Percentiles rank a stretch among this genome's conserved stretches.
These are phyloP conservation scores for Mucor sp. DNA, from an alignment of 371 early-diverging fungal genomes.

Conservation along the genomic window DNA sequence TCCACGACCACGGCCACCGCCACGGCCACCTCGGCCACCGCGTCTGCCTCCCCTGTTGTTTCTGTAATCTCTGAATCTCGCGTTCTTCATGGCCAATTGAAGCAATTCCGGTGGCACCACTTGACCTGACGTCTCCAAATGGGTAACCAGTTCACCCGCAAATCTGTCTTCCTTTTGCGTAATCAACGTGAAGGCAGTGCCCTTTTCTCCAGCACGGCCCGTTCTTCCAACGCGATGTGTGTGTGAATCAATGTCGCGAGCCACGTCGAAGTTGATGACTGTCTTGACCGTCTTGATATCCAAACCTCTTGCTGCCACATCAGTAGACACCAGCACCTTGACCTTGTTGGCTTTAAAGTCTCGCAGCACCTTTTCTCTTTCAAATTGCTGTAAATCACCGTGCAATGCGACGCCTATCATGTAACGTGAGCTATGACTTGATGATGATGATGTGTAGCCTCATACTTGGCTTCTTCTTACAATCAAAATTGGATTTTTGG, in stretches of 20 bases:
- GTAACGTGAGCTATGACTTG: not conserved
- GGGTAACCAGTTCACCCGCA: constrained; percentile 77
- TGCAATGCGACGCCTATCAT: constrained; percentile 86
- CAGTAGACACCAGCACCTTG: constrained; percentile 96
- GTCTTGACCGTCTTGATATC: constrained; percentile 76
- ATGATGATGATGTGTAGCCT: not conserved
- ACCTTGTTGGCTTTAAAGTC: constrained; percentile 75
- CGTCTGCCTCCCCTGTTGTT: constrained; percentile 45
- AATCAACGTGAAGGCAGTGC: constrained; percentile 72
- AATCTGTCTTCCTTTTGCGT: constrained; percentile 77
- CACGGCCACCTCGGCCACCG: constrained; percentile 45
- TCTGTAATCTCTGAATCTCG: constrained; percentile 60
- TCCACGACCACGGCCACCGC: constrained; percentile 25
- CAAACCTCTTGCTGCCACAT: constrained; percentile 97
- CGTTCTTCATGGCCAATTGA: constrained; percentile 75
- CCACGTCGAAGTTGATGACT: constrained; percentile 78
- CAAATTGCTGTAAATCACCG: constrained; percentile 96
- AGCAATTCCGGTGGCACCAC: constrained; percentile 65
- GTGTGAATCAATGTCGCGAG: constrained; percentile 80
- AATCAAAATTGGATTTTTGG: constrained; percentile 49
- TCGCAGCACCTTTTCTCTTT: constrained; percentile 91
- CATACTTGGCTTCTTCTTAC: constrained; percentile 35
- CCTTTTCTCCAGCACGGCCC: constrained; percentile 76
- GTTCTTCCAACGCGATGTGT: constrained; percentile 75
- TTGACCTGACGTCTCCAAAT: constrained; percentile 71